These are phyloP conservation scores for Triadica sebifera DNA, from an alignment of 345 rosid species.

Conservation along the genomic window DNA sequence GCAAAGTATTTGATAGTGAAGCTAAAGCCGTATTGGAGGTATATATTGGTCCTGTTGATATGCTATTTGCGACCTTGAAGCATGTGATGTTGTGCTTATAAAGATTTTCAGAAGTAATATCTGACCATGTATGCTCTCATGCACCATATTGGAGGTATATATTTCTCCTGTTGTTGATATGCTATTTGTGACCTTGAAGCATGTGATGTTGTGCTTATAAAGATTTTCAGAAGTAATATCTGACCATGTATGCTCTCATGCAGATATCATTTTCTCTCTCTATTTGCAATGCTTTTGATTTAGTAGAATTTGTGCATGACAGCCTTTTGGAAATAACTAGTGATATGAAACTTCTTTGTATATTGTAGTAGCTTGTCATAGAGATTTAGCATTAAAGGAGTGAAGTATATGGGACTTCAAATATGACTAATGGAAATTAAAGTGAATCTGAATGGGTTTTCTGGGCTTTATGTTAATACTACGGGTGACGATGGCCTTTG, in stretches of 20 bases:
- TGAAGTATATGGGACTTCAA: neutral
- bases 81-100: neutral
- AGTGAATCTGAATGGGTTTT: neutral
- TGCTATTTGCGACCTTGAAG: neutral
- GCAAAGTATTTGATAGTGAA: slow-evolving; percentile 73
- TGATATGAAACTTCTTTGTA: neutral
- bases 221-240: neutral
- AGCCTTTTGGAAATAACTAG: neutral
- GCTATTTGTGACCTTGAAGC: neutral
- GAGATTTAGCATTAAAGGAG: neutral
- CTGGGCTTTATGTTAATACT: neutral
- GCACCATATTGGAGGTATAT: too few relatives aligned
- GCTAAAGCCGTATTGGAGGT: slow-evolving; percentile 70
- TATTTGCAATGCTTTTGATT: neutral
- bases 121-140: neutral
- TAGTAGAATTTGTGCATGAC: neutral
- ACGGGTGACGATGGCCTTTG: neutral
- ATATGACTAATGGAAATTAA: too few relatives aligned
- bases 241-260: neutral
- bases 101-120: neutral
- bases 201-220: neutral
- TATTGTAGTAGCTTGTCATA: neutral
- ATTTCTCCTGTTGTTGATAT: neutral
- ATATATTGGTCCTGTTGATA: slow-evolving; percentile 1
- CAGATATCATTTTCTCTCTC: neutral